phyloP scores from a whole-genome alignment of 2,329 filamentous ascomycete species.

The Aspergillus fischeri region DNA sequence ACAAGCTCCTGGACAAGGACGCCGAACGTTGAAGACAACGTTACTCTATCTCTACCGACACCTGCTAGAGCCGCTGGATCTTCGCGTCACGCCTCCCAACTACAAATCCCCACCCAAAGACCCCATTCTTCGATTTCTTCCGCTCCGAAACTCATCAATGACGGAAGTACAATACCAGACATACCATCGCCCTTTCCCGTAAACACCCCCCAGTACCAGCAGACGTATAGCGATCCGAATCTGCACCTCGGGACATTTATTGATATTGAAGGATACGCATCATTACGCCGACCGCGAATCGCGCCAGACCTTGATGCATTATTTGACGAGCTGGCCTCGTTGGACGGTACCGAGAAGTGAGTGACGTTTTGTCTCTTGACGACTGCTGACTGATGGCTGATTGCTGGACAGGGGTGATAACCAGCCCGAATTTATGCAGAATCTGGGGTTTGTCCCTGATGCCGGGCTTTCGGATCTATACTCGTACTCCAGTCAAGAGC shows the following conservation, averaged over 20 bases:
- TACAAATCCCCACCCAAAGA: conserved; percentile 3
- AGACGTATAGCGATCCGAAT: conserved; percentile 24
- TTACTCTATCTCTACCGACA: conserved; percentile 24
- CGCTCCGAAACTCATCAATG: conserved; percentile 16
- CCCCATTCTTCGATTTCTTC: conserved; percentile 15
- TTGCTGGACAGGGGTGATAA: conserved; percentile 27
- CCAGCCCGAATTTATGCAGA: conserved; percentile 37
- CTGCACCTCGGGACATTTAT: conserved; percentile 24
- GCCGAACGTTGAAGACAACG: conserved; percentile 22
- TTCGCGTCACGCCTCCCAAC: conserved; percentile 14
- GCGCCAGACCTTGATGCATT: conserved; percentile 45
- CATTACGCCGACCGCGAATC: conserved; percentile 27
- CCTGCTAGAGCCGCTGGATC: conserved; percentile 17
- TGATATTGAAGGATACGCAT: conserved; percentile 28
- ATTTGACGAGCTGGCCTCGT: conserved; percentile 55
- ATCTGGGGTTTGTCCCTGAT: conserved; percentile 34
- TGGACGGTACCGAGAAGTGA: conserved; percentile 51
- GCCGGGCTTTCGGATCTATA: conserved; percentile 35
- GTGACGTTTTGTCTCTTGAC: conserved; percentile 2
- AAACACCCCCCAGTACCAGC: conserved; percentile 21
- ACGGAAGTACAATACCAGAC: conserved; percentile 18
- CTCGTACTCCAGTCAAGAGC: conserved; percentile 32
- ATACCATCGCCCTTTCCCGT: conserved; percentile 21
- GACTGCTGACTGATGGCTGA: conserved; percentile 8
- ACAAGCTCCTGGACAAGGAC: conserved; percentile 27